Percentiles rank a stretch among this genome's conserved stretches.
Conservation (phyloP, 352 stramenopile species). For the Phytopythium sindhum region DNA sequence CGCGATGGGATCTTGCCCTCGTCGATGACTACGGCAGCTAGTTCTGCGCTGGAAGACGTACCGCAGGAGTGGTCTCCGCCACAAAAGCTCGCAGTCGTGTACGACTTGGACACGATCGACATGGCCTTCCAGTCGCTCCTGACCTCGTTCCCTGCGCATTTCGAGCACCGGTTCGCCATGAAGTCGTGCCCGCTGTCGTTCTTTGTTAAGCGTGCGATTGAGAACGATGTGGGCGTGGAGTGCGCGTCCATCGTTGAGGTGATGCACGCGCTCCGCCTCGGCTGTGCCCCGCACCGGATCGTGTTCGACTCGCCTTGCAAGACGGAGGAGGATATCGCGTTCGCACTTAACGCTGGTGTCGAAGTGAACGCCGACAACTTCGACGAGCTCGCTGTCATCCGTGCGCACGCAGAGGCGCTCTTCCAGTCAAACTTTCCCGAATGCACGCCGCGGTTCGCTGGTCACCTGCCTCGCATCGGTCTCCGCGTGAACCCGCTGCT, state of each 20-base stretch:
- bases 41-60: neutral
- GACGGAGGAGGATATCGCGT: slow-evolving; percentile 83
- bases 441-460: slow-evolving; percentile 51
- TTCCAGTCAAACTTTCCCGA: slow-evolving; percentile 81
- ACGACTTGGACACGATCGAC: slow-evolving; percentile 85
- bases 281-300: slow-evolving; percentile 69
- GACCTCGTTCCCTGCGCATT: slow-evolving; percentile 81
- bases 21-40: neutral
- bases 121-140: slow-evolving; percentile 77
- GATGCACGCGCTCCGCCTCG: slow-evolving; percentile 69
- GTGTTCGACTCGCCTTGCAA: slow-evolving; percentile 94
- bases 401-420: slow-evolving; percentile 79
- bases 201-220: slow-evolving; percentile 74
- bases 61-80: slow-evolving; percentile 12
- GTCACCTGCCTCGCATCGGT: slow-evolving; percentile 76
- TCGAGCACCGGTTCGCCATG: slow-evolving; percentile 87
- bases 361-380: slow-evolving; percentile 92
- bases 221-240: slow-evolving; percentile 75
- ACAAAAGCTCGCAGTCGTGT: slow-evolving; percentile 70
- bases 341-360: slow-evolving; percentile 79
- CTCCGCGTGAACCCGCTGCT: slow-evolving; percentile 92
- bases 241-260: slow-evolving; percentile 85
- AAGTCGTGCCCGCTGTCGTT: slow-evolving; percentile 89
- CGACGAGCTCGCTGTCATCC: slow-evolving; percentile 85
- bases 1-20: slow-evolving; percentile 36